Base-by-base conservation (phyloP, 495 filamentous ascomycete genomes). In the Immersiella caudata region DNA sequence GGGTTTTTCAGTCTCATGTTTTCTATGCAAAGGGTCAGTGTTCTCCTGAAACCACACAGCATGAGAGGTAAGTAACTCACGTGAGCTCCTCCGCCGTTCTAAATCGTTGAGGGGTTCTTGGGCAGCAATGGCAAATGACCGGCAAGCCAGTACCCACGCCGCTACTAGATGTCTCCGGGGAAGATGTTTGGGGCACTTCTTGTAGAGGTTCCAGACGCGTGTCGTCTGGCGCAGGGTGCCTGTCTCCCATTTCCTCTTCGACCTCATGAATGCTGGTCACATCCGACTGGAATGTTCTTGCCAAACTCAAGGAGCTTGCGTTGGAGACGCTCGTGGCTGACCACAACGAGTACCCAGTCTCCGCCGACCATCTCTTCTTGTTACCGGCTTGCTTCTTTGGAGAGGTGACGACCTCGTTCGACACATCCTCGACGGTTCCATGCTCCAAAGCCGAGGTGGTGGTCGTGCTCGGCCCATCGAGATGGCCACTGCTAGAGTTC, bases 91-190 rank as follows among this genome's bases (percentile, higher is more conserved):
- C 86, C 63, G 78, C 73, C 6, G 81, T 92, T 55, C 91, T 86
- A 68, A 95, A 96, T 62, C 90, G 91, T 71, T 92, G 92, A 1
- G 93, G 93, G 69, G 92, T 92, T 77, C 94, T 92, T 0, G 91
- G 92, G 79, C 93, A 96, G 73, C 93, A 96, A 68, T 91, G 88
- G 74, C 93, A 96, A 22, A 93, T 87, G 68, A 55, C 20, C 14
- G 52, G 52, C n/a, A 55, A 2, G 1, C 52, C 52, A 22, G 20
- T n/a, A 22, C 24, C 22, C 6, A 6, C 4, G 20, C 20, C 22
- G n/a, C 52, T 6, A 25, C 33, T 6, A 18, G 9, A 6, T 46
- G 57, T 1, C 18, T n/a, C n/a, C 5, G 57, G 8, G 57, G 18
- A 14, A n/a, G 57, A 33, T 33, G 46, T 20, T 25, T 20, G 14